Base-by-base conservation (phyloP, 1,284 basidiomycete genomes). In the Ceratobasidium sp. region DNA sequence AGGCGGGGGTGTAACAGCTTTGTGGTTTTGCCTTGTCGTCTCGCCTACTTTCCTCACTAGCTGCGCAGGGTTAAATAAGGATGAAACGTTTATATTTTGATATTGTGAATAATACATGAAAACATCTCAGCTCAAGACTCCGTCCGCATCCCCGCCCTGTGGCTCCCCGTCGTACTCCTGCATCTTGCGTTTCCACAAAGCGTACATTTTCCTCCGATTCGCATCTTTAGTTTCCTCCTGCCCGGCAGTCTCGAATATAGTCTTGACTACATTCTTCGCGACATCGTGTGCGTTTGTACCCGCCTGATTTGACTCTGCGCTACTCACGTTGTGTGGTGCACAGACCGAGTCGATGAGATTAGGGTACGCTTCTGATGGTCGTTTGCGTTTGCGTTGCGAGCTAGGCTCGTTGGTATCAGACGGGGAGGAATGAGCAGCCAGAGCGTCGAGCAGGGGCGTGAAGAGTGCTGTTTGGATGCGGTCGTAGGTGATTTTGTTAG, bases 131-230 rank as follows among this genome's bases (percentile, higher is more conserved):
- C 36, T 41, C 36, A 41, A 41, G 11, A 41, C 11, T 41, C 36
- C 36, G 11, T 41, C 36, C 36, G 36, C 6, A 41, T 41, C 36
- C 29, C 24, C 53, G 22, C 31, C 67, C 31, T 57, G 24, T 22
- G 67, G 67, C 2, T 41, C 1, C n/a, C 56, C 67, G 5, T 72
- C 67, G 29, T 60, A 29, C 29, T 85, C 86, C 22, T 65, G 82
- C 60, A 82, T 84, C 77, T 83, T 81, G 56, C 81, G 82, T 79
- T 91, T 91, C 88, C 94, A 97, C 31, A 96, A 82, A 9, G 87
- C 87, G 81, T 97, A 97, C 82, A 98, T 86, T 83, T 89, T 92
- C 81, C 93, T 86, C 78, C 96, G 87, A 82, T 93, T 95, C 1
- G 91, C 84, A 77, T 95, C 93, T 77, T 89, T 88, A 33, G 93